These are phyloP conservation scores for Dactylonectria estremocensis DNA, from an alignment of 2,329 filamentous ascomycete genomes.

Conservation along the genomic window DNA sequence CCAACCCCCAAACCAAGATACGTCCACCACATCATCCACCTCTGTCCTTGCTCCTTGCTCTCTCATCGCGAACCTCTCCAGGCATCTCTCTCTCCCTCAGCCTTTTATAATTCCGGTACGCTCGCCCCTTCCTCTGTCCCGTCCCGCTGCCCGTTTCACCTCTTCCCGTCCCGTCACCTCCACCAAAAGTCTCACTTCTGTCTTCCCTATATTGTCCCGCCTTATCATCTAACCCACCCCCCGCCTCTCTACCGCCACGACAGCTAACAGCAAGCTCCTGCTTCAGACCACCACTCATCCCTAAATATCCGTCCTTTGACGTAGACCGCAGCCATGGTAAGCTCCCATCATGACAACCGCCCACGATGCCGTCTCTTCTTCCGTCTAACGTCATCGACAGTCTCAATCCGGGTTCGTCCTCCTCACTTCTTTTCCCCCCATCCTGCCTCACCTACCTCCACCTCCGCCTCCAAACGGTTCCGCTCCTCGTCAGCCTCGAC, in stretches of 20 bases:
- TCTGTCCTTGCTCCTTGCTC: constrained; percentile 40
- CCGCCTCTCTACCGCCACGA: constrained; percentile 12
- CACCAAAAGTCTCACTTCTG: not conserved
- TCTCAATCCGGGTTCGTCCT: constrained; percentile 76
- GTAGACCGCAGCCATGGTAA: constrained; percentile 60
- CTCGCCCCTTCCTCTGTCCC: not conserved
- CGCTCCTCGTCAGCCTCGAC: constrained; percentile 28
- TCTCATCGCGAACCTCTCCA: constrained; percentile 42
- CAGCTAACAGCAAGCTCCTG: constrained; percentile 48
- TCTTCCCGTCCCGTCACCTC: constrained; percentile 8
- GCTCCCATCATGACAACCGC: constrained; percentile 42
- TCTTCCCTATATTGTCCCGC: not conserved
- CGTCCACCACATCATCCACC: constrained; percentile 21
- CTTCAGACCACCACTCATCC: constrained; percentile 47
- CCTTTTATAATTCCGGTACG: constrained; percentile 38
- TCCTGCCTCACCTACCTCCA: constrained; percentile 34
- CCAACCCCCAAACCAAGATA: constrained; percentile 50
- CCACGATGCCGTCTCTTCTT: constrained; percentile 2
- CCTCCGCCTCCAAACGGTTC: constrained; percentile 29
- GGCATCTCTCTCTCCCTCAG: constrained; percentile 23
- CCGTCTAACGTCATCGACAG: constrained; percentile 55
- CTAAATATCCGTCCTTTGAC: constrained; percentile 48
- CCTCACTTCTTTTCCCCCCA: constrained; percentile 58
- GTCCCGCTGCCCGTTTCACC: not conserved
- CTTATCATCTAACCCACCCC: not conserved